phyloP scores from a whole-genome alignment of 108 stramenopile species.

The Phaeodactylum tricornutum region DNA sequence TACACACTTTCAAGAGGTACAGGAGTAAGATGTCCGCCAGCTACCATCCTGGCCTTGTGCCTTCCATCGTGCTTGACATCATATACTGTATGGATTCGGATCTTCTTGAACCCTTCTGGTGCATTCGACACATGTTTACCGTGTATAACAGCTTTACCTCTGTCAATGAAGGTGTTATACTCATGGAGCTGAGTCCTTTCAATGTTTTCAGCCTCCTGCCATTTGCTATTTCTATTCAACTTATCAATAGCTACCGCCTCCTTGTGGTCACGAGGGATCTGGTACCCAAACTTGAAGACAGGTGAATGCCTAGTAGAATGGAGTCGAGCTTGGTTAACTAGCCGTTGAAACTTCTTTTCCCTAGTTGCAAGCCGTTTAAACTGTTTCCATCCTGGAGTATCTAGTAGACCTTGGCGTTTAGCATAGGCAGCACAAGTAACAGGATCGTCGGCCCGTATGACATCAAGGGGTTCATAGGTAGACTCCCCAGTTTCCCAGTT shows the following conservation, averaged over 20 bases:
- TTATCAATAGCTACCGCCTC: slow-evolving; percentile 15
- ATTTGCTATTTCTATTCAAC: slow-evolving; percentile 13
- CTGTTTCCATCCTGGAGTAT: slow-evolving; percentile 6
- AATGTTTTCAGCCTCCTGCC: slow-evolving; percentile 12
- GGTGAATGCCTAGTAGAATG: slow-evolving; percentile 1
- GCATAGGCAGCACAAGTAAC: slow-evolving; percentile 4
- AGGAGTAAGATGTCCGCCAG: slow-evolving; percentile 21
- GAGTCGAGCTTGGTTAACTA: slow-evolving; percentile 9
- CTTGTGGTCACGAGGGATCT: slow-evolving; percentile 11
- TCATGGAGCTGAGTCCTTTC: slow-evolving; percentile 17
- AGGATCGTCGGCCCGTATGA: no score
- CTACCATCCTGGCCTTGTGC: slow-evolving; percentile 22
- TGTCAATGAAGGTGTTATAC: slow-evolving; percentile 15
- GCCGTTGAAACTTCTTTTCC: slow-evolving; percentile 5
- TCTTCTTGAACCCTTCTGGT: no score
- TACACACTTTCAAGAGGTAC: slow-evolving; percentile 17
- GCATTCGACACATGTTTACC: no score
- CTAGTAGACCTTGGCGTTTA: slow-evolving; percentile 3
- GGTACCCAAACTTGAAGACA: slow-evolving; percentile 20
- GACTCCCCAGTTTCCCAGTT: slow-evolving; percentile 8
- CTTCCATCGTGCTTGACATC: slow-evolving; percentile 30
- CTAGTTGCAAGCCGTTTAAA: slow-evolving; percentile 5
- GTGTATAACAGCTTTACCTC: slow-evolving; percentile 9
- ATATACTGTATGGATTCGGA: slow-evolving; percentile 19
- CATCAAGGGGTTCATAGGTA: background rate